phyloP scores from a whole-genome alignment of 1,139 yeast genomes.

The Taiozyma sp. region DNA sequence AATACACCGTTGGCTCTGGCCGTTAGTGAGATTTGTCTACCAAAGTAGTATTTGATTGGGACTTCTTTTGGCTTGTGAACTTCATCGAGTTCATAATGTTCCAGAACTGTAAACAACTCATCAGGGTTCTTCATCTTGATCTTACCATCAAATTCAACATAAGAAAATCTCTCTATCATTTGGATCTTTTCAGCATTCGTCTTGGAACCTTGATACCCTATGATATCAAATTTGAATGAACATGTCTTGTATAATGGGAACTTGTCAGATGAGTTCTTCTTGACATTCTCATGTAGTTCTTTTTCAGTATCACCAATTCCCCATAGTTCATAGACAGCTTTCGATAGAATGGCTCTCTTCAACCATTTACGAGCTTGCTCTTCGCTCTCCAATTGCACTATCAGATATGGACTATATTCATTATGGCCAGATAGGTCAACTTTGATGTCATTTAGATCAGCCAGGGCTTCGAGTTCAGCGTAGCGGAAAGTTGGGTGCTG shows the following conservation, averaged over 20 bases:
- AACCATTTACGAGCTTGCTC: slow-evolving; percentile 64
- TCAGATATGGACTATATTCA: slow-evolving; percentile 63
- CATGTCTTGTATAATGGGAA: slow-evolving; percentile 32
- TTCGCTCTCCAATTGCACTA: slow-evolving; percentile 59
- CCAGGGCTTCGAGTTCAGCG: slow-evolving; percentile 84
- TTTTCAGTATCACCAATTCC: slow-evolving; percentile 60
- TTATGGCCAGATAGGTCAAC: slow-evolving; percentile 61
- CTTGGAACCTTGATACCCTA: slow-evolving; percentile 69
- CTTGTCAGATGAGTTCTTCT: slow-evolving; percentile 24
- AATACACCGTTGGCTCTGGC: slow-evolving; percentile 58
- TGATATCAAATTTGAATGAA: slow-evolving; percentile 79
- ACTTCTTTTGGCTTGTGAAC: slow-evolving; percentile 47
- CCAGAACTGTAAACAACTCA: slow-evolving; percentile 66
- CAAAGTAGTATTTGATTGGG: slow-evolving; percentile 68
- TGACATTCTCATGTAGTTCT: slow-evolving; percentile 53
- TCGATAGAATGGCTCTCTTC: slow-evolving; percentile 61
- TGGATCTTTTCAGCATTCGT: slow-evolving; percentile 48
- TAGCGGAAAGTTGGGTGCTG: slow-evolving; percentile 72
- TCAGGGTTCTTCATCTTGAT: slow-evolving; percentile 78
- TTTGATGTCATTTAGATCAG: slow-evolving; percentile 50
- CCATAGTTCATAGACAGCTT: slow-evolving; percentile 84
- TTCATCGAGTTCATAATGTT: slow-evolving; percentile 50
- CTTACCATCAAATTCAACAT: slow-evolving; percentile 70
- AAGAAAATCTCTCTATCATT: slow-evolving; percentile 69
- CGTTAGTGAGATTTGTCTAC: slow-evolving; percentile 63